These are phyloP conservation scores for Bassia scoparia DNA, from an alignment of 148 eudicot genomes.

Conservation along the genomic window DNA sequence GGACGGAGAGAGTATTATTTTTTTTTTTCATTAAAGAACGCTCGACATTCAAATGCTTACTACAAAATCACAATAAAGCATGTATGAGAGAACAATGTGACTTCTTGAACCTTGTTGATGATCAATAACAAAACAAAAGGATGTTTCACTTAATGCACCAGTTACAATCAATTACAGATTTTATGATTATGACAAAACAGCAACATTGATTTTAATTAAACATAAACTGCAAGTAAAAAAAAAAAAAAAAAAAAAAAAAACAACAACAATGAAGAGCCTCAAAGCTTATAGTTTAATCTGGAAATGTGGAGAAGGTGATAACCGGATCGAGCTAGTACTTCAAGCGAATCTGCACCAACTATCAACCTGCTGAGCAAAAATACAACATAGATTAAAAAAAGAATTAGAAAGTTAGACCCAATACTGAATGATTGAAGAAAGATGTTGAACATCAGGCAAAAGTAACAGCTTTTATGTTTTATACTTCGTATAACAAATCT, in stretches of 20 bases:
- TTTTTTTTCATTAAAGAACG: too few relatives aligned
- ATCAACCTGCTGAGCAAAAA: conserved; percentile 5
- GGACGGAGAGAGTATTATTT: too few relatives aligned
- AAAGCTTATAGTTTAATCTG: background rate
- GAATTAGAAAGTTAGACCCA: background rate
- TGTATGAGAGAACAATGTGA: too few relatives aligned
- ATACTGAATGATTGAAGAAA: background rate
- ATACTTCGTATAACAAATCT: too few relatives aligned
- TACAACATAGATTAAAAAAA: background rate
- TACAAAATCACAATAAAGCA: too few relatives aligned
- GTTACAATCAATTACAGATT: background rate
- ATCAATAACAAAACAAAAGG: too few relatives aligned
- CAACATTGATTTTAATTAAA: background rate
- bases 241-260: too few relatives aligned
- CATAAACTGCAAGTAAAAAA: background rate
- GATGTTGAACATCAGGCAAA: background rate
- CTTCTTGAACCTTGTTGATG: too few relatives aligned
- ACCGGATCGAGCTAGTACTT: background rate
- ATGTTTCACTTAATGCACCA: background rate
- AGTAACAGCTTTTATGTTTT: too few relatives aligned
- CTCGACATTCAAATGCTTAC: too few relatives aligned
- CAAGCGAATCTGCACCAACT: background rate
- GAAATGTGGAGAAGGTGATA: background rate
- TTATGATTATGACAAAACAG: background rate
- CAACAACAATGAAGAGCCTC: background rate